Base-by-base conservation (phyloP, 345 rosid species). In the Eucalyptus curtisii region DNA sequence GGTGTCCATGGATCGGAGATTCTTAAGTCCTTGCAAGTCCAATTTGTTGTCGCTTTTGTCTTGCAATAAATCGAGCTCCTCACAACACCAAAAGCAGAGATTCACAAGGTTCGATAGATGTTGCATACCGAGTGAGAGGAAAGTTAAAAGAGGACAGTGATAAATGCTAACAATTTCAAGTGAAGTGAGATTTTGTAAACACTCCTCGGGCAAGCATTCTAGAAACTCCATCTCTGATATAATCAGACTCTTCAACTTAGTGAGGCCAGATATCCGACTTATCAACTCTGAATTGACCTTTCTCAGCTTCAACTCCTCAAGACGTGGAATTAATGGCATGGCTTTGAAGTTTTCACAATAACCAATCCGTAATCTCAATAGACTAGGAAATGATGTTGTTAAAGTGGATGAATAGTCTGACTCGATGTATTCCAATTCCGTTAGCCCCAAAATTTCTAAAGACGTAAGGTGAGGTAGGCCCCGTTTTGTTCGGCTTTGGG, bases 1-100 rank as follows among this genome's bases (percentile, higher is more conserved):
- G 86, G 90, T 68, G 22, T 88, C 37, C 89, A 92, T 57, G 24
- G 93, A 92, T 49, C 68, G 16, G 24, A 92, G 90, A 49, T 85
- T 84, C 47, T 47, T 49, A 13, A 88, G 86, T 19, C 42, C 59
- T 49, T 37, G 57, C 8, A 86, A 53, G 11, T 31, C 87, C 0
- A 31, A 53, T 42, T 15, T 15, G 52, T 27, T 24, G 42, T 25
- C 30, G 0, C 25, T 20, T 49, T 31, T 16, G 3, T 86, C 87
- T 33, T 53, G 20, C 11, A 15, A 86, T 55, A 50, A 55, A 31
- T 86, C 9, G 17, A 86, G 87, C 40, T 86, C 30, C 64, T 55
- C 59, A 40, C n/a, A 6, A 3, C 1, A n/a, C 45, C 30, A 24
- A 86, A 86, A 0, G 27, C 6, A 50, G 44, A 86, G 45, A 30